phyloP scores from a whole-genome alignment of 345 rosid species.

The Eutrema japonicum region DNA sequence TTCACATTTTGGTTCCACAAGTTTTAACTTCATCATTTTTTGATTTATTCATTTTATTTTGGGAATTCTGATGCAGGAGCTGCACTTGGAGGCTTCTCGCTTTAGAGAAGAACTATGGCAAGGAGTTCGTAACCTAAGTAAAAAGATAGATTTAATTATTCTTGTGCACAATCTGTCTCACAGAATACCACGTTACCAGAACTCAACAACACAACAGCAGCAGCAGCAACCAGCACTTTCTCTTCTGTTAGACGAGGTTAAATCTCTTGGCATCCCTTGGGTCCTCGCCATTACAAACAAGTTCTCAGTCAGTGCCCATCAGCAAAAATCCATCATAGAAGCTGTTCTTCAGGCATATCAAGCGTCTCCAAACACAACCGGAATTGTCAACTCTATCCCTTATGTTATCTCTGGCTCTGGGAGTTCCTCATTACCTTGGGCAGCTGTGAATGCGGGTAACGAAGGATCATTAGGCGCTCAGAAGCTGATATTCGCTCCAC shows the following conservation, averaged over 20 bases:
- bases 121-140: slow-evolving; percentile 76
- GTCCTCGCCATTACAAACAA: slow-evolving; percentile 91
- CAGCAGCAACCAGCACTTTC: slow-evolving; percentile 76
- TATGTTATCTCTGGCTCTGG: slow-evolving; percentile 76
- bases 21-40: not conserved
- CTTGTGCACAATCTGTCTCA: slow-evolving; percentile 96
- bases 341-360: slow-evolving; percentile 78
- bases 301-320: slow-evolving; percentile 98
- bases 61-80: slow-evolving; percentile 56
- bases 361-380: slow-evolving; percentile 68
- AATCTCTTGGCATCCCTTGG: slow-evolving; percentile 97
- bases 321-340: slow-evolving; percentile 78
- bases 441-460: slow-evolving; percentile 57
- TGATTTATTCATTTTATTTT: not conserved
- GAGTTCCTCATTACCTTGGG: slow-evolving; percentile 73
- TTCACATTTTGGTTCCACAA: slow-evolving; percentile 10
- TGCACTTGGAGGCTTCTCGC: slow-evolving; percentile 64
- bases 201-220: slow-evolving; percentile 53
- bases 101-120: slow-evolving; percentile 93
- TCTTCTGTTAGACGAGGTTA: slow-evolving; percentile 83
- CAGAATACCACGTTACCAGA: slow-evolving; percentile 72
- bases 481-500: slow-evolving; percentile 66
- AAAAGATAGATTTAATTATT: slow-evolving; percentile 81
- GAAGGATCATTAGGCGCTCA: slow-evolving; percentile 57
- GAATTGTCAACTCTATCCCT: slow-evolving; percentile 86